phyloP scores from a whole-genome alignment of 441 rosid genomes.

The Gossypium trilobum region DNA sequence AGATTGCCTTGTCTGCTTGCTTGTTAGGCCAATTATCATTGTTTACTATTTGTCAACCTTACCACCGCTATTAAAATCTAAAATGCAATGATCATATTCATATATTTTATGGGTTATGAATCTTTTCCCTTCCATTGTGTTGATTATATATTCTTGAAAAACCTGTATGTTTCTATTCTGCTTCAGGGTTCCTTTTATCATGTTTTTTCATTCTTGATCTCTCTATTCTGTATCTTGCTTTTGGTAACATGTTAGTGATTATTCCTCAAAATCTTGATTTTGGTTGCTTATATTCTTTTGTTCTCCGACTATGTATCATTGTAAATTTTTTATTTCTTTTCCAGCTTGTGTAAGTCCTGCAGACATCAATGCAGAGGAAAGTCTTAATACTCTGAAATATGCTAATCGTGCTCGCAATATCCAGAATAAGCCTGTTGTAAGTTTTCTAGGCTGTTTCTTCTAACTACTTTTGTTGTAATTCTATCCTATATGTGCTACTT shows the following conservation, averaged over 20 bases:
- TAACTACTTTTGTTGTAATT: not conserved
- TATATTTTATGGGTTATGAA: not conserved
- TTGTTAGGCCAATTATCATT: not conserved
- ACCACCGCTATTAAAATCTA: not conserved
- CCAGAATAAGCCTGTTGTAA: constrained; percentile 61
- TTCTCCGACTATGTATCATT: constrained; percentile 1
- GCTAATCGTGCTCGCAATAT: constrained; percentile 72
- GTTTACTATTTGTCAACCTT: not conserved
- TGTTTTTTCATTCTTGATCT: not conserved
- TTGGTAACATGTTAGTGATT: not conserved
- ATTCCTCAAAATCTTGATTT: not conserved
- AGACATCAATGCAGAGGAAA: constrained; percentile 60
- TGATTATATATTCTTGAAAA: not conserved
- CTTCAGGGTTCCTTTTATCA: not conserved
- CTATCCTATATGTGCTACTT: not conserved
- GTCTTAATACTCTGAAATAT: constrained; percentile 53
- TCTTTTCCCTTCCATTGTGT: not conserved
- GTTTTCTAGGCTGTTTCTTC: constrained; percentile 17
- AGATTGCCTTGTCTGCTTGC: not conserved
- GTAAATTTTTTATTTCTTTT: constrained; percentile 18
- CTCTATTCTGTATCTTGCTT: not conserved
- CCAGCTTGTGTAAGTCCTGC: constrained; percentile 66
- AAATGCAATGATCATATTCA: not conserved
- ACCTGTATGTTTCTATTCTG: not conserved
- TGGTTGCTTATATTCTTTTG: constrained; percentile 3